phyloP scores from a whole-genome alignment of 225 moss, liverwort and hornwort species.

The Takakia lepidozioides region DNA sequence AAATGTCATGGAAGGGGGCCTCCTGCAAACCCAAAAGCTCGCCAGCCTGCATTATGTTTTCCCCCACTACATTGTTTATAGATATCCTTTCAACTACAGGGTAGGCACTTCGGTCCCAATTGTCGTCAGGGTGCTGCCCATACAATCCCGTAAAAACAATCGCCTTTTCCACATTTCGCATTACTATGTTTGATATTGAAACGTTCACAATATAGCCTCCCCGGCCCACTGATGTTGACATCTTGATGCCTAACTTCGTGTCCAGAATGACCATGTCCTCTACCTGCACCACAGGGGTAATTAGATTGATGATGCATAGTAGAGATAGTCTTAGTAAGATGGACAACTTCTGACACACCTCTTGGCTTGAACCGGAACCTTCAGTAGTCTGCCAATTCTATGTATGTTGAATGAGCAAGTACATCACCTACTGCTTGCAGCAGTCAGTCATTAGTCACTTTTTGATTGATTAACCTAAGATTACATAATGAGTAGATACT shows the following conservation, averaged over 20 bases:
- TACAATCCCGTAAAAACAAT: slow-evolving; percentile 53
- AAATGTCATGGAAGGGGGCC: slow-evolving; percentile 45
- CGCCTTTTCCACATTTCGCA: slow-evolving; percentile 43
- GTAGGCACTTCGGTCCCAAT: slow-evolving; percentile 45
- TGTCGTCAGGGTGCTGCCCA: slow-evolving; percentile 52
- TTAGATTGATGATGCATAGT: too few species aligned
- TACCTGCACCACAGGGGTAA: slow-evolving; percentile 31
- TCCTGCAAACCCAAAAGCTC: slow-evolving; percentile 46
- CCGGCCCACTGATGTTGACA: slow-evolving; percentile 52
- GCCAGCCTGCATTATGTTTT: slow-evolving; percentile 49
- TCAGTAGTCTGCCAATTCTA: too few species aligned
- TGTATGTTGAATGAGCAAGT: too few species aligned
- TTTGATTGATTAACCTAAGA: too few species aligned
- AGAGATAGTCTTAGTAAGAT: too few species aligned
- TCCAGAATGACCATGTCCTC: slow-evolving; percentile 33
- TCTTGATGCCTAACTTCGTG: slow-evolving; percentile 52
- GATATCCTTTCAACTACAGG: slow-evolving; percentile 40
- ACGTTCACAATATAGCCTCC: slow-evolving; percentile 56
- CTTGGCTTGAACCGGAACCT: too few species aligned
- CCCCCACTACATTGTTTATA: slow-evolving; percentile 43
- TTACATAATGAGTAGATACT: too few species aligned
- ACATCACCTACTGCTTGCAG: too few species aligned
- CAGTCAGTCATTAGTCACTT: too few species aligned
- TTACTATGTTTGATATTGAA: slow-evolving; percentile 31
- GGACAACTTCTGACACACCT: too few species aligned